A percentile compares a stretch with the other conserved stretches of the same genome.
These are phyloP conservation scores for Mallotus nudiflorus DNA, from an alignment of 345 rosid species.

Conservation along the genomic window DNA sequence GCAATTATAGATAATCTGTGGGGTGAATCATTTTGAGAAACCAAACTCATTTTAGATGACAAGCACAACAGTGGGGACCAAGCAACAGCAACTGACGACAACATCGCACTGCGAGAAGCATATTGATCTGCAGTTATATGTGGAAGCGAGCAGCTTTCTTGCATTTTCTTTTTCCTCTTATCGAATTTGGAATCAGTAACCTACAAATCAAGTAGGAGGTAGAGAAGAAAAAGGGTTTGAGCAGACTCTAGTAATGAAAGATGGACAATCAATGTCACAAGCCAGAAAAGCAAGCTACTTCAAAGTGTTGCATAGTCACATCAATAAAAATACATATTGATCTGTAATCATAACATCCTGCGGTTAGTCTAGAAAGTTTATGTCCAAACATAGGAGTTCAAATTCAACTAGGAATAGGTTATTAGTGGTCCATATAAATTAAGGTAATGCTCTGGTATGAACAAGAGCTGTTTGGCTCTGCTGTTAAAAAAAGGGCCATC, in stretches of 20 bases:
- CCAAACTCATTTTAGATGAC: conserved; percentile 36
- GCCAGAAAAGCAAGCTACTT: conserved; percentile 3
- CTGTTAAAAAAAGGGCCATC: too few species aligned
- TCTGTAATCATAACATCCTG: not conserved
- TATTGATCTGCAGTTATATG: conserved; percentile 57
- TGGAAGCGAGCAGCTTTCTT: conserved; percentile 20
- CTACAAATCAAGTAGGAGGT: conserved; percentile 33
- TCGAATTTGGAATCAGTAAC: conserved; percentile 32
- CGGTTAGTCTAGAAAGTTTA: not conserved
- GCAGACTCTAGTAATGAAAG: not conserved
- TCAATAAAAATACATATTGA: not conserved
- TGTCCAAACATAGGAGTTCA: not conserved
- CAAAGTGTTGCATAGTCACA: not conserved
- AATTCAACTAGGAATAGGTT: not conserved
- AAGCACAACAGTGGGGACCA: conserved; percentile 78
- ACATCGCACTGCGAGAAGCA: conserved; percentile 67
- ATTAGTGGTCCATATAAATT: not conserved
- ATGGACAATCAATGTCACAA: not conserved
- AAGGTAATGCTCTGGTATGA: not conserved
- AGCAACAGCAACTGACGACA: conserved; percentile 64
- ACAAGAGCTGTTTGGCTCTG: too few species aligned
- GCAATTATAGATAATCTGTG: conserved; percentile 71
- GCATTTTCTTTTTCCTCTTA: not conserved
- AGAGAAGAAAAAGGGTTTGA: conserved; percentile 9
- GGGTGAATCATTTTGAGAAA: conserved; percentile 38